phyloP scores from a whole-genome alignment of 768 basidiomycete genomes.

The Naganishia kalamii region DNA sequence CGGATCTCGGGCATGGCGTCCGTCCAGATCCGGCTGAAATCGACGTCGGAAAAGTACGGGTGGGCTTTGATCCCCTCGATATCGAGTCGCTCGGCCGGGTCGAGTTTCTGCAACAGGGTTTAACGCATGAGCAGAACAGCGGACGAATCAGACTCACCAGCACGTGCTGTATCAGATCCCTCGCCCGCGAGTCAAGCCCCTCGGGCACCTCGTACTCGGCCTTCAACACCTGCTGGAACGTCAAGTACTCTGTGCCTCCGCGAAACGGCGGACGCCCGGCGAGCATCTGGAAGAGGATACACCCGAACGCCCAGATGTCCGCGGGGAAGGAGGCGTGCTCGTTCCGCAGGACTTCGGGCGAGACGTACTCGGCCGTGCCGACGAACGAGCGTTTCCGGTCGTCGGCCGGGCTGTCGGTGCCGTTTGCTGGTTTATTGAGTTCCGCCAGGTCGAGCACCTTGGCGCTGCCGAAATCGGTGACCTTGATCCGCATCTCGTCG shows the following conservation, averaged over 20 bases:
- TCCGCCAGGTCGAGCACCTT: slow-evolving; percentile 42
- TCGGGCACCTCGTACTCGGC: slow-evolving; percentile 81
- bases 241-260: slow-evolving; percentile 80
- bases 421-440: neutral
- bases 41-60: slow-evolving; percentile 38
- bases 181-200: slow-evolving; percentile 72
- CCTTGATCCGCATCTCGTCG: slow-evolving; percentile 73
- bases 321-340: slow-evolving; percentile 69
- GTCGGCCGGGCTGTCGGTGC: slow-evolving; percentile 46
- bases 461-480: slow-evolving; percentile 96
- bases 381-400: slow-evolving; percentile 65
- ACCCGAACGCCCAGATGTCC: slow-evolving; percentile 92
- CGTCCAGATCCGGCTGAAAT: slow-evolving; percentile 38
- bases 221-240: slow-evolving; percentile 87
- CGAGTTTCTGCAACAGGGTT: slow-evolving; percentile 33
- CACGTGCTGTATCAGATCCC: slow-evolving; percentile 69
- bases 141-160: slow-evolving; percentile 67
- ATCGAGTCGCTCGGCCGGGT: slow-evolving; percentile 35
- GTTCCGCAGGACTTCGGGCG: slow-evolving; percentile 73
- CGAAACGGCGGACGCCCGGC: slow-evolving; percentile 86
- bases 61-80: slow-evolving; percentile 38
- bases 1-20: slow-evolving; percentile 32
- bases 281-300: slow-evolving; percentile 88
- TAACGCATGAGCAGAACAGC: no score
- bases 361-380: slow-evolving; percentile 82